A percentile compares a stretch with the other conserved stretches of the same genome.
Evolutionary conservation across 345 rosid genomes (phyloP).

Genomic region (Arabidopsis thaliana): TAIR10.1 NC_003075.7:14576001-14576500

Average conservation of each 20-base stretch:
- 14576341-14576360: background rate
- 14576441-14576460: constrained; percentile 15
- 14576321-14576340: background rate
- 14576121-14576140: background rate
- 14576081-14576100: background rate
- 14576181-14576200: too few species aligned
- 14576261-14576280: background rate
- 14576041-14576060: background rate
- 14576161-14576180: background rate
- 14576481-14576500: background rate
- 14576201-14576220: background rate
- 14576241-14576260: background rate
- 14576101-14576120: too few species aligned
- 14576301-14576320: background rate
- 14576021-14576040: background rate
- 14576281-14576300: background rate
- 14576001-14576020: background rate
- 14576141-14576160: background rate
- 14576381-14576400: background rate
- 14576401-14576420: background rate
- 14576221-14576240: background rate
- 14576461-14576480: background rate
- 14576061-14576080: background rate
- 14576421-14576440: constrained; percentile 1
- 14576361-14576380: background rate